Conservation (phyloP, 371 early-diverging fungal species). For the Circinella umbellata region DNA sequence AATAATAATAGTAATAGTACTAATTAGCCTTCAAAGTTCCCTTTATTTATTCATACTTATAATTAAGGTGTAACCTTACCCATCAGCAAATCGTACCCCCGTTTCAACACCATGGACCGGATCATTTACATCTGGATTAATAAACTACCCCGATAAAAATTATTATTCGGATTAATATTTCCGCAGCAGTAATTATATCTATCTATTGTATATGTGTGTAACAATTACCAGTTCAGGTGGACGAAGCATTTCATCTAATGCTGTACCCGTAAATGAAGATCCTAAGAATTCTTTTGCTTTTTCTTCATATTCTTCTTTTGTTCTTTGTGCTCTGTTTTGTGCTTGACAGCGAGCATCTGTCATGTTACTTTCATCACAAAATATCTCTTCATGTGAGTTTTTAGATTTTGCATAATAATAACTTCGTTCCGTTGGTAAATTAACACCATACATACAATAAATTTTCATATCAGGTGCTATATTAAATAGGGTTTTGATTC, state of each 20-base stretch:
- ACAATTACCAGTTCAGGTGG: constrained; percentile 21
- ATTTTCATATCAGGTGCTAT: constrained; percentile 77
- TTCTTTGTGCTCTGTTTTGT: neutral
- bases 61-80: constrained; percentile 31
- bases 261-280: neutral
- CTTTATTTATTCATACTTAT: neutral
- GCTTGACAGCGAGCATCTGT: constrained; percentile 10
- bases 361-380: constrained; percentile 6
- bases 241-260: constrained; percentile 10
- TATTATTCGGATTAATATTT: no score
- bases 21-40: no score
- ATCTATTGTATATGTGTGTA: neutral
- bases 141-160: constrained; percentile 28
- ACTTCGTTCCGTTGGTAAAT: constrained; percentile 79
- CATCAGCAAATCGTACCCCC: constrained; percentile 59
- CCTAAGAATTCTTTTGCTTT: constrained; percentile 11
- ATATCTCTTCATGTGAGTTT: neutral
- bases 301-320: constrained; percentile 12
- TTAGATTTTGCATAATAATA: constrained; percentile 62
- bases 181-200: neutral
- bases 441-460: constrained; percentile 86
- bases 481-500: neutral
- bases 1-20: neutral
- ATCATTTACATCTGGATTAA: constrained; percentile 46
- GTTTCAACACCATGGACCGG: constrained; percentile 51